Conservation (phyloP, 306 rosid species). For the Dalbergia cochinchinensis region DNA sequence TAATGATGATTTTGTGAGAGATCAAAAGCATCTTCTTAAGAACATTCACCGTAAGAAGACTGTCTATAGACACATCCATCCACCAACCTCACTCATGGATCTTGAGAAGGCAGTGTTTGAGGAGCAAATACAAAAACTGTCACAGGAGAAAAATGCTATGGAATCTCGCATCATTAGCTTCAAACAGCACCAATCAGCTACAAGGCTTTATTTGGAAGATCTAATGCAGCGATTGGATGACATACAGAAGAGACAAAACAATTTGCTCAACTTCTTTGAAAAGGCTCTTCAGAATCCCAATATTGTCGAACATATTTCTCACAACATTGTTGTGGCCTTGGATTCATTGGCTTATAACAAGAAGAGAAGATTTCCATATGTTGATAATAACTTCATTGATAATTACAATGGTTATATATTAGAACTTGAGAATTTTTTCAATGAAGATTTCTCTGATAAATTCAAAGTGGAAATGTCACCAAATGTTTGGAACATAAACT, state of each 20-base stretch:
- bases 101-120: conserved; percentile 76
- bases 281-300: conserved; percentile 69
- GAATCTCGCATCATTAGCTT: conserved; percentile 61
- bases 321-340: conserved; percentile 70
- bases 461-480: conserved; percentile 72
- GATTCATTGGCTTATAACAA: conserved; percentile 73
- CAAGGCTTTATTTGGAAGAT: conserved; percentile 61
- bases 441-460: conserved; percentile 75
- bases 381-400: conserved; percentile 57
- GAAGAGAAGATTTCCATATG: conserved; percentile 75
- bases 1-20: conserved; percentile 78
- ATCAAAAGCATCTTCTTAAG: conserved; percentile 78
- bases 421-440: conserved; percentile 62
- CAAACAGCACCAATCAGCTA: conserved; percentile 58
- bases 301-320: conserved; percentile 61
- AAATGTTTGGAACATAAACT: conserved; percentile 67
- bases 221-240: conserved; percentile 53
- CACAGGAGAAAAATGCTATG: conserved; percentile 60
- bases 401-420: conserved; percentile 54
- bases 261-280: conserved; percentile 54
- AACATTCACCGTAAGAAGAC: conserved; percentile 87
- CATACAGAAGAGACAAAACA: conserved; percentile 69
- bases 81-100: conserved; percentile 68
- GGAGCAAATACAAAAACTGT: conserved; percentile 74
- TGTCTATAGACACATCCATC: conserved; percentile 78